Base-by-base conservation (phyloP, 2,329 filamentous ascomycete species). In the Chaetomium sp. region DNA sequence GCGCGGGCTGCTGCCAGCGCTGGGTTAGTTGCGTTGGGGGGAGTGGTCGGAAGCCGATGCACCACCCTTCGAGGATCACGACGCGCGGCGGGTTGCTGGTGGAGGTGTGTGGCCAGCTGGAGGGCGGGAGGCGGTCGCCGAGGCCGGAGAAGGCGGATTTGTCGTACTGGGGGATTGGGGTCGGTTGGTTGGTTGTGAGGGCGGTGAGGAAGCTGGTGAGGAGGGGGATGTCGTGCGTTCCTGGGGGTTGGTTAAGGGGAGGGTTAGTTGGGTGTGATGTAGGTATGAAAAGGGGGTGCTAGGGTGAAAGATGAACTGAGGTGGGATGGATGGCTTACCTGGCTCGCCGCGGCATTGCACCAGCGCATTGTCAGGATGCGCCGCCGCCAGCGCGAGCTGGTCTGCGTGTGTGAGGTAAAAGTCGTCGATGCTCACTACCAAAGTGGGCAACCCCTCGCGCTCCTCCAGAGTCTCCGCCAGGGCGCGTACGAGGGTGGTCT, bases 61-160 rank as follows among this genome's bases (percentile, higher is more conserved):
- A 95, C 93, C 93, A 97, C 21, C 93, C 93, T 76, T 97, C 93
- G 68, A 97, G 88, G 59, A 97, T 85, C 25, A 97, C 83, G 27
- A 85, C 77, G n/a, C 82, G 82, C 0, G 76, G 77, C 75, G 77
- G 63, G 51, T 16, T 1, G 25, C 65, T 61, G 12, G 64, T 38
- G 69, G 87, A 86, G 65, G 89, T 82, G 16, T 73, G 73, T 29
- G 82, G 78, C 91, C 92, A 96, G 55, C 82, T 73, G 12, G 77
- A 78, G 63, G 84, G 77, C 0, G 89, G 85, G 0, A 85, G 80
- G 57, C 93, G 88, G 77, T 96, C 92, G 25, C 93, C 93, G 67
- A 89, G 84, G 12, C 93, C 93, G 25, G 80, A 78, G 77, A 88
- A 92, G 19, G 87, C 87, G 60, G 90, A 90, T 78, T 97, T 97